These are phyloP conservation scores for Stevia rebaudiana DNA, from an alignment of 140 eudicot genomes.

Conservation along the genomic window DNA sequence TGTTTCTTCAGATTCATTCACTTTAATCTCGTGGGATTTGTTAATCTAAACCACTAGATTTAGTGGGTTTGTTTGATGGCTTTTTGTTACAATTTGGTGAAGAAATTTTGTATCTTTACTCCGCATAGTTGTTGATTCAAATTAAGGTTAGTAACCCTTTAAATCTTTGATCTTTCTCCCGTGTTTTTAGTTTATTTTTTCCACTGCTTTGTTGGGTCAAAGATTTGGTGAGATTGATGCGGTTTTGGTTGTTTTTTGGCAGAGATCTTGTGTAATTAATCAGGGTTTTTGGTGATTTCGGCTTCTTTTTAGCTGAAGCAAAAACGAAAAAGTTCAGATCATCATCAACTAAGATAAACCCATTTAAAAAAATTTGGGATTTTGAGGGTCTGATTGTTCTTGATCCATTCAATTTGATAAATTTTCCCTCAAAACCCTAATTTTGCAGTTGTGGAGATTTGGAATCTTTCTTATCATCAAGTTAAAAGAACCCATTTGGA, in stretches of 20 bases:
- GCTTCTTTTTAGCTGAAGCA: slow-evolving; percentile 16
- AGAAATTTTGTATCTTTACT: slow-evolving; percentile 18
- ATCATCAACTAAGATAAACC: not conserved
- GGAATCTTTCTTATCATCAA: slow-evolving; percentile 40
- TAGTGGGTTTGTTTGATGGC: slow-evolving; percentile 32
- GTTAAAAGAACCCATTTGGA: slow-evolving; percentile 2
- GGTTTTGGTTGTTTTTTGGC: slow-evolving; percentile 39
- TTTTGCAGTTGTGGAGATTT: slow-evolving; percentile 60
- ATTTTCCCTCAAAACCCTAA: not conserved
- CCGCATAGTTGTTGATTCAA: slow-evolving; percentile 13
- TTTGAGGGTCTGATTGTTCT: slow-evolving; percentile 1
- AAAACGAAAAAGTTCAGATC: not conserved
- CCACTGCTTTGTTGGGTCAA: slow-evolving; percentile 10
- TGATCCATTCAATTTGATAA: not conserved
- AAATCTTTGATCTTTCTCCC: not conserved
- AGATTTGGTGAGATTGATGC: slow-evolving; percentile 20
- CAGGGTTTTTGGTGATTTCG: slow-evolving; percentile 24
- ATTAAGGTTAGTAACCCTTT: slow-evolving; percentile 42
- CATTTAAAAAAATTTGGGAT: not conserved
- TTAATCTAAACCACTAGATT: slow-evolving; percentile 22
- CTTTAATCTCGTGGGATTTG: slow-evolving; percentile 38
- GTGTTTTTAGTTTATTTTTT: not conserved
- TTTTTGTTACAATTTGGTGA: slow-evolving; percentile 9
- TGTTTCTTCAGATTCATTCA: slow-evolving; percentile 39
- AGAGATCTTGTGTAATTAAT: slow-evolving; percentile 44